Conservation (phyloP, 83 land plant genomes). For the Diphasiastrum complanatum region DNA sequence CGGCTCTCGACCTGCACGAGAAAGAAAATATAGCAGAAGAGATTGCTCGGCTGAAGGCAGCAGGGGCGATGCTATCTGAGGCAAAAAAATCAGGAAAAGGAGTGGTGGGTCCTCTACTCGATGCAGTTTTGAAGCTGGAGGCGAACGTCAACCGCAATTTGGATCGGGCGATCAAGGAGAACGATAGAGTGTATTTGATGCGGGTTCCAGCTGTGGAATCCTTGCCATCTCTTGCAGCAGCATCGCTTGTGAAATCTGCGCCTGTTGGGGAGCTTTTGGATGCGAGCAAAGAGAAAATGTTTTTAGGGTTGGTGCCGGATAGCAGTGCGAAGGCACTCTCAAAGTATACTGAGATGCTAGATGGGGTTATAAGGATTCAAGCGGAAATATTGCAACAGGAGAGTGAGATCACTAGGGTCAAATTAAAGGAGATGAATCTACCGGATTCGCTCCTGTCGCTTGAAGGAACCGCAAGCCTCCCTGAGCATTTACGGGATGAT, state of each 20-base stretch:
- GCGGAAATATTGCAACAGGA: constrained; percentile 10
- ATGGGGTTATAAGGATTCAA: constrained; percentile 4
- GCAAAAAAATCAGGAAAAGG: background rate
- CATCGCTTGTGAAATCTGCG: constrained; percentile 1
- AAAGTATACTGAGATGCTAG: constrained; percentile 14
- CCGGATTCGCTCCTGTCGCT: constrained; percentile 9
- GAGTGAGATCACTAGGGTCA: constrained; percentile 13
- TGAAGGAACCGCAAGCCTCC: background rate
- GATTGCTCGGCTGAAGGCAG: constrained; percentile 13
- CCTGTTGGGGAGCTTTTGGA: constrained; percentile 9
- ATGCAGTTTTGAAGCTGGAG: constrained; percentile 12
- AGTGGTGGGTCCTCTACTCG: constrained; percentile 5
- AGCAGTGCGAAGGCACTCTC: constrained; percentile 16
- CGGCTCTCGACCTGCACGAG: constrained; percentile 9
- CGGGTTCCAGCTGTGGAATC: constrained; percentile 6
- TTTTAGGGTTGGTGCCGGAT: constrained; percentile 3
- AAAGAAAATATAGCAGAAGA: constrained; percentile 12
- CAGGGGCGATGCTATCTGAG: constrained; percentile 5
- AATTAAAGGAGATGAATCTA: constrained; percentile 10
- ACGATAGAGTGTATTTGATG: constrained; percentile 13
- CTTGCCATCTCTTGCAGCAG: background rate
- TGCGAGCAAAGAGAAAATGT: constrained; percentile 16
- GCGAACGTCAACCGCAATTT: constrained; percentile 8
- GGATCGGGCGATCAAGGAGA: constrained; percentile 4
- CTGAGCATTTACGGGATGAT: constrained; percentile 6